These are phyloP conservation scores for Wickerhamomyces canadensis DNA, from an alignment of 805 yeast species.

Conservation along the genomic window DNA sequence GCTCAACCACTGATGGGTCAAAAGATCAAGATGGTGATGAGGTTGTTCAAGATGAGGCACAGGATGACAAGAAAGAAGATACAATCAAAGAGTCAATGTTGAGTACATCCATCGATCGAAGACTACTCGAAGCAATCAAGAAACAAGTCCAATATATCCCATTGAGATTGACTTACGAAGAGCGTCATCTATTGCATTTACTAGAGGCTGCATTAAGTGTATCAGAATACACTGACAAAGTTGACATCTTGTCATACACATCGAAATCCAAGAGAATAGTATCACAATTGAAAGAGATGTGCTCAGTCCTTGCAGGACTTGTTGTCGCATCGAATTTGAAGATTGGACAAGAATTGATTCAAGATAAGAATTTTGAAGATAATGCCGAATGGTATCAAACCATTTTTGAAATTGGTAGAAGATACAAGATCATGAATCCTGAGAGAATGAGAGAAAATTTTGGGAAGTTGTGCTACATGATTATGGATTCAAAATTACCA, in stretches of 20 bases:
- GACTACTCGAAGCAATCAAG: constrained; percentile 25
- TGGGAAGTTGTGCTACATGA: constrained; percentile 78
- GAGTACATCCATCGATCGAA: constrained; percentile 8
- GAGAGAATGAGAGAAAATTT: constrained; percentile 73
- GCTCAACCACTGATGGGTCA: constrained; percentile 3
- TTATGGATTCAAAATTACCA: constrained; percentile 76
- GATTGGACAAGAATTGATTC: constrained; percentile 57
- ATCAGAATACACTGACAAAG: constrained; percentile 74
- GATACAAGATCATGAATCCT: constrained; percentile 82
- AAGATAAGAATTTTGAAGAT: constrained; percentile 60
- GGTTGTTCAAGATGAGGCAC: constrained; percentile 10
- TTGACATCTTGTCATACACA: constrained; percentile 60
- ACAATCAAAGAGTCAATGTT: neutral
- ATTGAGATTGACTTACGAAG: constrained; percentile 59
- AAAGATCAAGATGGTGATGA: constrained; percentile 20
- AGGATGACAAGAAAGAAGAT: neutral
- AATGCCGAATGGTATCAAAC: constrained; percentile 69
- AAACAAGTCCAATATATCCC: constrained; percentile 56
- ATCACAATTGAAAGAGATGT: constrained; percentile 66
- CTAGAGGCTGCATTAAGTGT: constrained; percentile 75
- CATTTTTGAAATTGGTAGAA: constrained; percentile 71
- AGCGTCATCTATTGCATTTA: constrained; percentile 59
- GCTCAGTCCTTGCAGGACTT: constrained; percentile 72
- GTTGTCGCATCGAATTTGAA: constrained; percentile 76
- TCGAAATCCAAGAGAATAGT: constrained; percentile 70